Conservation (phyloP, 805 yeast species). For the Candida orba region DNA sequence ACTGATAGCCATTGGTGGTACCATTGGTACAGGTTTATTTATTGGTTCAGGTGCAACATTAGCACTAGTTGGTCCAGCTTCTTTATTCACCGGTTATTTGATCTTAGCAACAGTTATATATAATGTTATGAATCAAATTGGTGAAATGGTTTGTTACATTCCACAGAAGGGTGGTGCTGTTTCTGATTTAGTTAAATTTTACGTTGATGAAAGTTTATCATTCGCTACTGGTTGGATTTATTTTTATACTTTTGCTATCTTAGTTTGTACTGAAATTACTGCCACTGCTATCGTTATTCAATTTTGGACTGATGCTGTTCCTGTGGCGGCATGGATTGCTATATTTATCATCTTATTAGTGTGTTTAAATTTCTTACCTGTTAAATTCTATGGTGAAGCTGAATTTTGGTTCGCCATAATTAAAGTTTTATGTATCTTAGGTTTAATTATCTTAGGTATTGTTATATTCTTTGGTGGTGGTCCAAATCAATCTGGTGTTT, state of each 20-base stretch:
- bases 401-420: constrained; percentile 55
- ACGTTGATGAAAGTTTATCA: constrained; percentile 28
- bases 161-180: constrained; percentile 62
- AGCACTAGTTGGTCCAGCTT: constrained; percentile 67
- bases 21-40: constrained; percentile 79
- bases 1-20: constrained; percentile 78
- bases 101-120: constrained; percentile 58
- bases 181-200: constrained; percentile 51
- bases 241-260: constrained; percentile 20
- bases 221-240: constrained; percentile 26
- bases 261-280: constrained; percentile 41
- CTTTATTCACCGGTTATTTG: constrained; percentile 52
- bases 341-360: constrained; percentile 44
- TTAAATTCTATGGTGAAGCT: constrained; percentile 50
- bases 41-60: constrained; percentile 66
- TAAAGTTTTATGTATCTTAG: constrained; percentile 59
- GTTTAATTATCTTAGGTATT: constrained; percentile 49
- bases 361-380: constrained; percentile 46
- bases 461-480: constrained; percentile 63
- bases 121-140: constrained; percentile 56
- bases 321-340: constrained; percentile 53
- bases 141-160: constrained; percentile 59
- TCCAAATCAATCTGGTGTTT: constrained; percentile 42
- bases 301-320: constrained; percentile 56
- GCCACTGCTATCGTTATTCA: constrained; percentile 46